Evolutionary conservation across 345 rosid genomes (phyloP).

Genomic region (Eucalyptus grandis): DNA sequence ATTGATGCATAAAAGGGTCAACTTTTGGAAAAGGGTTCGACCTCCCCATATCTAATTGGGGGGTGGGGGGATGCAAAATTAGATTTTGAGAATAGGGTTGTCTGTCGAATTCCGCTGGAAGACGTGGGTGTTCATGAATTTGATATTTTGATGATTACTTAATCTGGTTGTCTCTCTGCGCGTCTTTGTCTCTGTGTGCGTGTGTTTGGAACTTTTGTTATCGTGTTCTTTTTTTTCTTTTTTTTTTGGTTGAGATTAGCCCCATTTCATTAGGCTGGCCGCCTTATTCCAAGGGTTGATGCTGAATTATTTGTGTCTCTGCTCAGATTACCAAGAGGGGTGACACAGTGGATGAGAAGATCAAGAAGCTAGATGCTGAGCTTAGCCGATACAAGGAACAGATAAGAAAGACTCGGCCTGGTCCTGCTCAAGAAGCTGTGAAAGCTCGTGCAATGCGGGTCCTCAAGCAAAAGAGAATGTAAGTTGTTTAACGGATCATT

Average conservation of each 20-base stretch:
- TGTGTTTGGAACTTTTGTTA: background rate
- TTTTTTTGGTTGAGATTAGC: background rate
- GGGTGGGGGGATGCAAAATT: background rate
- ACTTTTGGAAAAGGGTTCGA: background rate
- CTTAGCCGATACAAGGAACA: slow-evolving; percentile 77
- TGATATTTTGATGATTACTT: background rate
- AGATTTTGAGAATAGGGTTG: background rate
- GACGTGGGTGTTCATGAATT: background rate
- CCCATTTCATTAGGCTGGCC: background rate
- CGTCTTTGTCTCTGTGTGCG: background rate
- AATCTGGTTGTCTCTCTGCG: background rate
- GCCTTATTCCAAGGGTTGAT: background rate
- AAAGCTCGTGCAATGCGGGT: slow-evolving; percentile 94
- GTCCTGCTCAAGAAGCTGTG: slow-evolving; percentile 92
- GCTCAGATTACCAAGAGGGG: slow-evolving; percentile 24
- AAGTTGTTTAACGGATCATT: background rate
- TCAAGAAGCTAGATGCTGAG: slow-evolving; percentile 73
- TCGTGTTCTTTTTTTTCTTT: background rate
- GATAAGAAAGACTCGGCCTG: slow-evolving; percentile 85
- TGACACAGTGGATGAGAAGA: slow-evolving; percentile 10
- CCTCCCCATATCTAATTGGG: background rate
- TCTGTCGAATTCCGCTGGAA: background rate
- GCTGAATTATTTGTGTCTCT: background rate
- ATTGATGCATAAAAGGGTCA: background rate
- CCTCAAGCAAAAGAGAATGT: slow-evolving; percentile 96